Evolutionary conservation across 306 rosid genomes (phyloP).

Genomic region (Sphenostylis stenocarpa): DNA sequence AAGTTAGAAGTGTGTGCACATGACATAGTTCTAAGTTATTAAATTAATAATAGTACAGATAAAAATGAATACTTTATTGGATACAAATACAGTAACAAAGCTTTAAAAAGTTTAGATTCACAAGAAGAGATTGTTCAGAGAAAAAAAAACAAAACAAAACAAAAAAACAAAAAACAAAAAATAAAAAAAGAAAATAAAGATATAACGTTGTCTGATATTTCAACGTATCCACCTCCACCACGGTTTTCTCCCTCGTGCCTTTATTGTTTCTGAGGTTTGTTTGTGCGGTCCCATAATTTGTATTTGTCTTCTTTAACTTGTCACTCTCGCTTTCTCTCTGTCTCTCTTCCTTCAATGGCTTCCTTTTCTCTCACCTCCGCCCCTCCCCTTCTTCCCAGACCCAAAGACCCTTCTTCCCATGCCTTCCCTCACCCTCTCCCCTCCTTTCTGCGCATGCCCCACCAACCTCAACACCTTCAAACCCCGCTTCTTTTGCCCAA

Average conservation of each 20-base stretch:
- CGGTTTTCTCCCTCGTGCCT: neutral
- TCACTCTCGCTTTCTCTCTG: neutral
- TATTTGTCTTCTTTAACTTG: neutral
- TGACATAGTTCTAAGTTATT: too few species aligned
- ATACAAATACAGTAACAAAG: too few species aligned
- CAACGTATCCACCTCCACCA: neutral
- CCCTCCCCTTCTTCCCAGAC: slow-evolving; percentile 29
- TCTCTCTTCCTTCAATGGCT: slow-evolving; percentile 20
- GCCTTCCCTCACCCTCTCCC: slow-evolving; percentile 27
- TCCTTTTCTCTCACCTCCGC: slow-evolving; percentile 37
- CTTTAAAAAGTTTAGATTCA: too few species aligned
- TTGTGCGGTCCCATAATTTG: neutral
- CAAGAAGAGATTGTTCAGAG: too few species aligned
- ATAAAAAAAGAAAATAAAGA: too few species aligned
- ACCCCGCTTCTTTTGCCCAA: slow-evolving; percentile 35
- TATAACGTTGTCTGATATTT: neutral
- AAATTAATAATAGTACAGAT: too few species aligned
- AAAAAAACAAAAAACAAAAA: too few species aligned
- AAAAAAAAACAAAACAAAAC: too few species aligned
- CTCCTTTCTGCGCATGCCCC: slow-evolving; percentile 23
- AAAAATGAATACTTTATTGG: too few species aligned
- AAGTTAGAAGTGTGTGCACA: too few species aligned
- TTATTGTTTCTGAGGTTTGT: neutral
- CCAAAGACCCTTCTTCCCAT: slow-evolving; percentile 18
- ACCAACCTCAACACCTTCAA: slow-evolving; percentile 31